These are phyloP conservation scores for Eucalyptus erythrocorys DNA, from an alignment of 345 rosid species.

Conservation along the genomic window DNA sequence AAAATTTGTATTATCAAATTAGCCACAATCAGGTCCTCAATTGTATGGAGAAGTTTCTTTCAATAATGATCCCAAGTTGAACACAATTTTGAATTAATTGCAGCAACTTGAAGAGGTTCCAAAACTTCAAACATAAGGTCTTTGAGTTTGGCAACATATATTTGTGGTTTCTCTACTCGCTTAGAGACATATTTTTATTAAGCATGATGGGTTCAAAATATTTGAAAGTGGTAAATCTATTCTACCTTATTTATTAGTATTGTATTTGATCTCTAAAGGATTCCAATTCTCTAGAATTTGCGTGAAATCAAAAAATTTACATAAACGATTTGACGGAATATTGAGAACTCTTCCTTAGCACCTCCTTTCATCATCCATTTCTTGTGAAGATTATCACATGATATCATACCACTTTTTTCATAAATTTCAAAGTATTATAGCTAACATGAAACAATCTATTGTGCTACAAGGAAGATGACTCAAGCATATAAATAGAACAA, in stretches of 20 bases:
- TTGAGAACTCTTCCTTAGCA: neutral
- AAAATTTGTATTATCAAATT: too few relatives aligned
- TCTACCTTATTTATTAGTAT: neutral
- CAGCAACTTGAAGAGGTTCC: too few relatives aligned
- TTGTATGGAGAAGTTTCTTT: too few relatives aligned
- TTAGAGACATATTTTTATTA: too few relatives aligned
- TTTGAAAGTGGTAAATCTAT: too few relatives aligned
- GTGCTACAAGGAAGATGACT: neutral
- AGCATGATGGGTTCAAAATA: too few relatives aligned
- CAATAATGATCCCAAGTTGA: too few relatives aligned
- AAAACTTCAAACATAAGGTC: too few relatives aligned
- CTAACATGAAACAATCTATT: neutral
- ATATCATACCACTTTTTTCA: neutral
- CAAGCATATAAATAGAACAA: neutral
- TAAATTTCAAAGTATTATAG: neutral
- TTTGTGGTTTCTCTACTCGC: too few relatives aligned
- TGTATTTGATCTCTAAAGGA: neutral
- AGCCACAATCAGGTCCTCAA: too few relatives aligned
- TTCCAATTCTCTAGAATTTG: neutral
- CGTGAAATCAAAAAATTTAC: fast-evolving
- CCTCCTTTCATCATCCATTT: neutral
- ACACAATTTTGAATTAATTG: too few relatives aligned
- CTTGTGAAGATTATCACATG: neutral
- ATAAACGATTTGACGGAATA: fast-evolving
- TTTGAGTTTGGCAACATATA: too few relatives aligned